phyloP scores from a whole-genome alignment of 441 rosid genomes.

The Pelargonium australe region DNA sequence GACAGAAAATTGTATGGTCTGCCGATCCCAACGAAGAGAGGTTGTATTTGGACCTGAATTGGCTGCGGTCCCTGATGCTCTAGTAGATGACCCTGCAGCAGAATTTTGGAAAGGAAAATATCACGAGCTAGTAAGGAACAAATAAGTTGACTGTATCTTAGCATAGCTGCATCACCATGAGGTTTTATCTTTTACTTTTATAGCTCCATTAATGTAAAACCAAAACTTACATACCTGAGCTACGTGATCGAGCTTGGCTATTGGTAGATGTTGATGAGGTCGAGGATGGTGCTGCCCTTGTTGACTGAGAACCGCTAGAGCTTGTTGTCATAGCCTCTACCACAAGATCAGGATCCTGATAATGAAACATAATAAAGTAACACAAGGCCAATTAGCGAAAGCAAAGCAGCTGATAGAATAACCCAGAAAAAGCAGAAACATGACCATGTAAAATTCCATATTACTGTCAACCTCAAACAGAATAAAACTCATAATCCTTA shows the following conservation, averaged over 20 bases:
- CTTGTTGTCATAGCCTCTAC: slow-evolving; percentile 71
- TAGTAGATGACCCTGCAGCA: slow-evolving; percentile 59
- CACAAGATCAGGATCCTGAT: slow-evolving; percentile 76
- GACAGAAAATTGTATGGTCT: slow-evolving; percentile 87
- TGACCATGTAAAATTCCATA: not conserved
- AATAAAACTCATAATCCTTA: no score
- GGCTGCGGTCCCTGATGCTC: slow-evolving; percentile 54
- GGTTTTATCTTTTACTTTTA: not conserved
- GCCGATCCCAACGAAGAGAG: slow-evolving; percentile 75
- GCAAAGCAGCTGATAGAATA: not conserved
- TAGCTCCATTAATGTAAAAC: slow-evolving; percentile 1
- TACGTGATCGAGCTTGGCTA: slow-evolving; percentile 50
- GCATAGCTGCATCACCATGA: not conserved
- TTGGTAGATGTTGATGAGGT: slow-evolving; percentile 38
- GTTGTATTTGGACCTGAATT: slow-evolving; percentile 46
- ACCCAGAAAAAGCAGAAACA: not conserved
- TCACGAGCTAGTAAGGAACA: not conserved
- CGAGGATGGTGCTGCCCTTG: slow-evolving; percentile 53
- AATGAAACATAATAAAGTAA: slow-evolving; percentile 11
- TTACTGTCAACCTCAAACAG: not conserved
- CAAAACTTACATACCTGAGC: slow-evolving; percentile 37
- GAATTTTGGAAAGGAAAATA: slow-evolving; percentile 11
- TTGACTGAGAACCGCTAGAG: slow-evolving; percentile 44
- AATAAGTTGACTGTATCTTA: slow-evolving; percentile 4
- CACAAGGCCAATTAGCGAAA: not conserved